Percentiles rank a stretch among this genome's conserved stretches.
Evolutionary conservation across 2,329 filamentous ascomycete species (phyloP).

Genomic region (Diaporthe citri): DNA sequence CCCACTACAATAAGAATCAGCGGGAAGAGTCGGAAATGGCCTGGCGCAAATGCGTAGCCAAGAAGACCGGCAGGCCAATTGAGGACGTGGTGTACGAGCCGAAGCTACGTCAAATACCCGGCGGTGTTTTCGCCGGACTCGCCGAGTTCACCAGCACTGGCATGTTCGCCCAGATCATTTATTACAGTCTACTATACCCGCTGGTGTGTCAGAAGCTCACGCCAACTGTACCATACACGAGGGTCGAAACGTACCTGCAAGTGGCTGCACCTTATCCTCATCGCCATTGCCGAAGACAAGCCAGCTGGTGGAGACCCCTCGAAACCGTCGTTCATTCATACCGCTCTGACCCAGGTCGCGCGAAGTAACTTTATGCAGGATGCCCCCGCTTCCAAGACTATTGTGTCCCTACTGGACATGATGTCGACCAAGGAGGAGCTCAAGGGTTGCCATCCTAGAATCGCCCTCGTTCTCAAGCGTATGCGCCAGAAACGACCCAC

Average conservation of each 20-base stretch:
- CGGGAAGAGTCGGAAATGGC: conserved; percentile 93
- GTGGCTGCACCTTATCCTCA: conserved; percentile 88
- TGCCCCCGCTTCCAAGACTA: conserved; percentile 69
- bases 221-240: conserved; percentile 81
- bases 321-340: conserved; percentile 77
- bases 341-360: conserved; percentile 75
- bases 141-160: conserved; percentile 85
- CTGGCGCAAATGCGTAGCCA: conserved; percentile 88
- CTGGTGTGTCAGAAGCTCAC: conserved; percentile 77
- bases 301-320: conserved; percentile 66
- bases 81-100: conserved; percentile 95
- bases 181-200: conserved; percentile 87
- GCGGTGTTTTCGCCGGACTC: conserved; percentile 82
- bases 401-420: conserved; percentile 73
- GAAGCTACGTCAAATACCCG: conserved; percentile 79
- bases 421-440: conserved; percentile 78
- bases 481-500: conserved; percentile 86
- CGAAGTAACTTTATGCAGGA: conserved; percentile 72
- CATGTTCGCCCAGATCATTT: conserved; percentile 90
- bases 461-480: conserved; percentile 83
- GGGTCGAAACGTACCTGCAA: conserved; percentile 92
- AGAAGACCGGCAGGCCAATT: conserved; percentile 83
- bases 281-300: conserved; percentile 87
- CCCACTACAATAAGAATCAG: conserved; percentile 97
- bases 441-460: conserved; percentile 86